Percentiles rank a stretch among this genome's conserved stretches.
Evolutionary conservation across 768 basidiomycete genomes (phyloP).

Genomic region (Dictyophora rubrovolvata): DNA sequence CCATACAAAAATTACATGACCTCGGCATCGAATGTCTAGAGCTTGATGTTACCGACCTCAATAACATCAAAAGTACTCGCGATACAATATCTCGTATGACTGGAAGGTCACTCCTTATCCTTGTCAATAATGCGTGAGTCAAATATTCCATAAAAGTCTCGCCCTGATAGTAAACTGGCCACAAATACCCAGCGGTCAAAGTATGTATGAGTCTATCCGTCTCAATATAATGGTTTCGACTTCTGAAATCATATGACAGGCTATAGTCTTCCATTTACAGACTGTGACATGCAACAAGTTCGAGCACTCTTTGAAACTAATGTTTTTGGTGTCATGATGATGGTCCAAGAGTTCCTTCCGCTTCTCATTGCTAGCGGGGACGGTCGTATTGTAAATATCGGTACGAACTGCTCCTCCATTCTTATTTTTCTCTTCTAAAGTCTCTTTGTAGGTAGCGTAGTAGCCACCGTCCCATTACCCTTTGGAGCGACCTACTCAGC

Average conservation of each 20-base stretch:
- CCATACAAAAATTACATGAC: constrained; percentile 10
- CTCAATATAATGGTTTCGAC: neutral
- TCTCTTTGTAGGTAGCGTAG: constrained; percentile 7
- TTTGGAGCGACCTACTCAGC: constrained; percentile 12
- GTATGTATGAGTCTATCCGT: constrained; percentile 6
- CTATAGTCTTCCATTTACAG: constrained; percentile 9
- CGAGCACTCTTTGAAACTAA: constrained; percentile 14
- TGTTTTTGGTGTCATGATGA: constrained; percentile 13
- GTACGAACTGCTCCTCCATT: neutral
- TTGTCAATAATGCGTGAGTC: constrained; percentile 16
- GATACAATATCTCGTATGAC: constrained; percentile 2
- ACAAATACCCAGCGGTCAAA: neutral
- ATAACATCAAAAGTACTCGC: constrained; percentile 7
- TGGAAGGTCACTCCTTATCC: constrained; percentile 12
- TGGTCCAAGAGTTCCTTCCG: constrained; percentile 13
- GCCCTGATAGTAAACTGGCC: neutral
- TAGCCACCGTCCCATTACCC: constrained; percentile 11
- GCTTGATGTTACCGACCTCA: constrained; percentile 12
- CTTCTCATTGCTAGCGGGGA: constrained; percentile 10
- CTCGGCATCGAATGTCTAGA: constrained; percentile 8
- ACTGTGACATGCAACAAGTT: constrained; percentile 9
- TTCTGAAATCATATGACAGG: neutral
- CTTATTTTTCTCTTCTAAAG: neutral
- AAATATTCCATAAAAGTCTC: neutral
- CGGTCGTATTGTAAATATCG: constrained; percentile 14